Percentiles rank a stretch among this genome's conserved stretches.
These are phyloP conservation scores for Dillenia suffruticosa DNA, from an alignment of 164 flowering plant genomes.

Conservation along the genomic window DNA sequence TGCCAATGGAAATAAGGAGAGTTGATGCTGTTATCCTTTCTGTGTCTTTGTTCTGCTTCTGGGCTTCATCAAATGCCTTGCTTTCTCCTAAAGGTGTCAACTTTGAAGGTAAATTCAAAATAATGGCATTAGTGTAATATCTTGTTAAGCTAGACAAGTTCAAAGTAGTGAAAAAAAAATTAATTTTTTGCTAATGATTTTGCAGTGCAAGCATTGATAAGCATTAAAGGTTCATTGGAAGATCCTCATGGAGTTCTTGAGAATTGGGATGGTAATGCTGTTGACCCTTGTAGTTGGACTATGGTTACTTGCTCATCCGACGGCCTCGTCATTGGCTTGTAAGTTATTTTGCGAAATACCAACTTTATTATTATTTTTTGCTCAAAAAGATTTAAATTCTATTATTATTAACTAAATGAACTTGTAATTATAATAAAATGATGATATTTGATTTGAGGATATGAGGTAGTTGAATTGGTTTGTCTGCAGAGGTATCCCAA, in stretches of 20 bases:
- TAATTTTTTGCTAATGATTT: too few species aligned
- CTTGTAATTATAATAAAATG: too few species aligned
- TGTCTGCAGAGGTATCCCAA: slow-evolving; percentile 38
- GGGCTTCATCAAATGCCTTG: slow-evolving; percentile 30
- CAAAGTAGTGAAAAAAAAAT: too few species aligned
- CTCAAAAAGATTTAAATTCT: too few species aligned
- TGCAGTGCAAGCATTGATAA: slow-evolving; percentile 37
- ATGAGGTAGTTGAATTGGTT: too few species aligned
- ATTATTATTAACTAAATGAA: too few species aligned
- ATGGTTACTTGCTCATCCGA: slow-evolving; percentile 37
- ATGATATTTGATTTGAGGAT: too few species aligned
- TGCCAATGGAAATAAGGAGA: slow-evolving; percentile 14
- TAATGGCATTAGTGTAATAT: too few species aligned
- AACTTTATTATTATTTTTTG: too few species aligned
- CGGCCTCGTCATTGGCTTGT: slow-evolving; percentile 24
- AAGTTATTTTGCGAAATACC: slow-evolving; percentile 5
- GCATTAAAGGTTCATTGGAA: slow-evolving; percentile 14
- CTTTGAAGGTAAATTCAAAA: slow-evolving; percentile 41
- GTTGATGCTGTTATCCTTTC: slow-evolving; percentile 10
- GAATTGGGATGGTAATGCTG: slow-evolving; percentile 32
- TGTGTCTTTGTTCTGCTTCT: slow-evolving; percentile 29
- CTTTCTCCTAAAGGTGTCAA: slow-evolving; percentile 59
- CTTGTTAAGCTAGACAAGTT: too few species aligned
- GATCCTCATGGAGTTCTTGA: slow-evolving; percentile 30
- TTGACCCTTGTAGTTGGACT: slow-evolving; percentile 41